Evolutionary conservation across 352 stramenopile genomes (phyloP), one percentile per base, ranked within the genome.

Genomic region (Phytophthora multivora): DNA sequence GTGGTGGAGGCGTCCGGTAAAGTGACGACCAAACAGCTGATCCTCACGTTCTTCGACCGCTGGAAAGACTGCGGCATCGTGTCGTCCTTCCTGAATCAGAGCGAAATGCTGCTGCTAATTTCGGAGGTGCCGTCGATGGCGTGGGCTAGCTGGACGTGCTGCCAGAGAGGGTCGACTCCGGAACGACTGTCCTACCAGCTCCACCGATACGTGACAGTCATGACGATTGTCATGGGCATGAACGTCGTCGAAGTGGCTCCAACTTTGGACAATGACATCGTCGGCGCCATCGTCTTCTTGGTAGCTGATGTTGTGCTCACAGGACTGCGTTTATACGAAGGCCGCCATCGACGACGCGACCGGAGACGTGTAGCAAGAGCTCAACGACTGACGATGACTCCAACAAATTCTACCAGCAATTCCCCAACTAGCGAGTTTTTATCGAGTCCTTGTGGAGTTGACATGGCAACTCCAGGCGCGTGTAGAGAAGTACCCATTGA

Each of bases 1-100:
- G 46, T 45, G n/a, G 39, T 61, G 21, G 45, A 64, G 55, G 40
- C 46, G 18, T 9, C 50, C 5, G 61, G 50, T 5, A 63, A 60
- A 30, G 51, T 68, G 23, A 42, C 53, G 1, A 33, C 45, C 43
- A 74, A 71, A 50, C 54, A 47, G 10, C 26, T 74, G 12, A 51
- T 68, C 16, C 54, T 74, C 28, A 74, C 61, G 33, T 74, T 74
- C 41, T 74, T 74, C 54, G 66, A 74, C 40, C 60, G 66, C 19
- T 74, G 61, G 66, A 74, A 74, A 49, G 61, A 71, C 51, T 74
- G 66, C 21, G 61, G 61, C 45, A 74, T 69, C 4, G 61, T 74
- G 12, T 68, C 66, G 13, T 74, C 66, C 33, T 71, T 74, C 46
- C 38, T 71, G 26, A 68, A 65, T 47, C 66, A 74, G 18, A 74